Conservation (phyloP, 139 green algal species). For the Coccomyxa sp. region DNA sequence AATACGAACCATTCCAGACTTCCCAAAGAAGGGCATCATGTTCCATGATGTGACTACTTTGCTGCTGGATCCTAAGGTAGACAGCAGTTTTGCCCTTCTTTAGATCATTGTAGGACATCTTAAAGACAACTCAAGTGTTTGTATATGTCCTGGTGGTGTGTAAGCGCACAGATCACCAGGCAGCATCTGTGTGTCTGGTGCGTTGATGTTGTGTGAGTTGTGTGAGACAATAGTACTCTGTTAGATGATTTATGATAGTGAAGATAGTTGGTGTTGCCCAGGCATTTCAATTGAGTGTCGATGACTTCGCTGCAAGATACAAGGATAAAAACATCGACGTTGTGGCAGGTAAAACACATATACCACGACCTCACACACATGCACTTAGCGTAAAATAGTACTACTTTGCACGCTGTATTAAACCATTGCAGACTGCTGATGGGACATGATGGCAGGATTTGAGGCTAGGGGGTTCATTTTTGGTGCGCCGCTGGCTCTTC, state of each 20-base stretch:
- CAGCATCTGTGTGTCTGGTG: not conserved
- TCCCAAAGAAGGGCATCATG: constrained; percentile 89
- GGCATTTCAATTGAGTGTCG: constrained; percentile 80
- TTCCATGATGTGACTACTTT: constrained; percentile 96
- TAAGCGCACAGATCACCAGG: not conserved
- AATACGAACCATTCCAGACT: constrained; percentile 77
- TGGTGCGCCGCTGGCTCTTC: constrained; percentile 88
- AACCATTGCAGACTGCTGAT: not conserved
- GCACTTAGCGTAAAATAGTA: not conserved
- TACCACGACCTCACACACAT: not conserved
- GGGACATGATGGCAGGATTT: constrained; percentile 66
- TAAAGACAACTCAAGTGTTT: not conserved
- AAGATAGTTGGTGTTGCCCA: not conserved
- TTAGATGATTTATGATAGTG: not conserved
- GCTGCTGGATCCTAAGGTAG: constrained; percentile 68
- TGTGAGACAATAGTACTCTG: not conserved
- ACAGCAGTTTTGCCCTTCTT: not conserved
- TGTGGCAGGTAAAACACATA: constrained; percentile 61
- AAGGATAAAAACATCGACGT: constrained; percentile 71
- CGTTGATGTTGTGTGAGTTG: too few relatives aligned
- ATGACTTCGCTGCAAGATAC: constrained; percentile 79
- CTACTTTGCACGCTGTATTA: not conserved
- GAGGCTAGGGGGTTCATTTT: constrained; percentile 98
- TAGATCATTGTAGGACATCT: not conserved
- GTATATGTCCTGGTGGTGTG: not conserved